Conservation (phyloP, 1,284 basidiomycete genomes). For the Lentinula novae-zelandiae region DNA sequence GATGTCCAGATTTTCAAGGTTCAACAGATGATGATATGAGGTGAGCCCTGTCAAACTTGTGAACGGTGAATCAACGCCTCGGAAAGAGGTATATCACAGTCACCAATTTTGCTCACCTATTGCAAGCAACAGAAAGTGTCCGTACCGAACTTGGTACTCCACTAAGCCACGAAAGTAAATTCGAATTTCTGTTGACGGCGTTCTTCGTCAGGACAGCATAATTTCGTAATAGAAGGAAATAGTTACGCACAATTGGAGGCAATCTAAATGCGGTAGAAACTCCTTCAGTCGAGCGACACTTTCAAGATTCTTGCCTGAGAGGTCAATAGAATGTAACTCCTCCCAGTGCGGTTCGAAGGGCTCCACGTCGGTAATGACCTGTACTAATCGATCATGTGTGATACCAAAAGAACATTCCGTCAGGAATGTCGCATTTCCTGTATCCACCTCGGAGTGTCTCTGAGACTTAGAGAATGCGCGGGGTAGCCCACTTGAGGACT, state of each 20-base stretch:
- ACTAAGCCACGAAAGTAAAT: constrained; percentile 83
- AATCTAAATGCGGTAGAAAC: constrained; percentile 84
- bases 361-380: constrained; percentile 92
- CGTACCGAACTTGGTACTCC: constrained; percentile 78
- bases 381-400: constrained; percentile 85
- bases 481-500: constrained; percentile 28
- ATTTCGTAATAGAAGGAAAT: constrained; percentile 9
- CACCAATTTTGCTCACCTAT: constrained; percentile 46
- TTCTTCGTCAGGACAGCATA: background rate
- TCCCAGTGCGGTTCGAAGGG: constrained; percentile 98
- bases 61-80: constrained; percentile 9
- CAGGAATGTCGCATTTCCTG: constrained; percentile 77
- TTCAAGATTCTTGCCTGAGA: constrained; percentile 79
- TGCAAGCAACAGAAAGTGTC: constrained; percentile 78
- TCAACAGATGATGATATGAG: constrained; percentile 84
- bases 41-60: constrained; percentile 79
- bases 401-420: constrained; percentile 95
- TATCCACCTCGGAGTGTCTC: constrained; percentile 25
- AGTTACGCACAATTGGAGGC: constrained; percentile 68
- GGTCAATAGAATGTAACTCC: constrained; percentile 69
- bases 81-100: background rate
- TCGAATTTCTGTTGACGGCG: constrained; percentile 58
- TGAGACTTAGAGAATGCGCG: constrained; percentile 47
- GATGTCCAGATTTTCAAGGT: constrained; percentile 88
- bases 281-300: constrained; percentile 92